Evolutionary conservation across 2,329 filamentous ascomycete genomes (phyloP), one percentile per base, ranked within the genome.

Genomic region (Fusarium chlamydosporum): DNA sequence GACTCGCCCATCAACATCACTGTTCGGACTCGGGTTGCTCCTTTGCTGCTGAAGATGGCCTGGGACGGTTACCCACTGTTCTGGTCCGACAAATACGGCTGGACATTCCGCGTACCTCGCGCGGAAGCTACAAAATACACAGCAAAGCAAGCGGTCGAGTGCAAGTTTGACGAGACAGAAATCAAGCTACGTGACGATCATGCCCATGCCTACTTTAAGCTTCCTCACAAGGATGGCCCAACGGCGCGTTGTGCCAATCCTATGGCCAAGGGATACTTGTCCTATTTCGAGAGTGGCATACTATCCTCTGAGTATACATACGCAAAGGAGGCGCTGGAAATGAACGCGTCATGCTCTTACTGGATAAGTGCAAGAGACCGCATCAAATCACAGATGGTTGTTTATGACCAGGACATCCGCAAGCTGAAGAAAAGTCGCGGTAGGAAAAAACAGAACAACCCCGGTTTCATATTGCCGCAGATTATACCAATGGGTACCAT

Each of bases 331-430:
- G 96, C 96, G 0, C 82, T 99, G 42, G 92, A 98, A 73, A 99
- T 99, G 96, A 99, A 99, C 73, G 94, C 96, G 0, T 97, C 94
- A 0, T 99, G 96, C 77, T 98, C 95, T 1, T 99, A 99, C 79
- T 99, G 96, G 96, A 98, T 99, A 73, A 97, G 93, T 74, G 94
- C 96, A 16, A 88, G 96, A 65, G 93, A 97, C 75, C 86, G 96
- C 50, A 99, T 99, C 79, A 95, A 83, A 85, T 92, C 91, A n/a
- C 96, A 99, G 76, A 92, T 98, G 85, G 94, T 97, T 3, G 92
- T 99, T 2, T 97, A 97, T 76, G 85, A 94, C 61, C 84, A 89
- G 34, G 89, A 96, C 67, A 63, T 83, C 42, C 27, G 26, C 35
- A 54, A 56, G 26, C 37, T n/a, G 18, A 55, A 69, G 20, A 54